These are phyloP conservation scores for Neurospora sp. DNA, from an alignment of 2,329 filamentous ascomycete genomes.

Conservation along the genomic window DNA sequence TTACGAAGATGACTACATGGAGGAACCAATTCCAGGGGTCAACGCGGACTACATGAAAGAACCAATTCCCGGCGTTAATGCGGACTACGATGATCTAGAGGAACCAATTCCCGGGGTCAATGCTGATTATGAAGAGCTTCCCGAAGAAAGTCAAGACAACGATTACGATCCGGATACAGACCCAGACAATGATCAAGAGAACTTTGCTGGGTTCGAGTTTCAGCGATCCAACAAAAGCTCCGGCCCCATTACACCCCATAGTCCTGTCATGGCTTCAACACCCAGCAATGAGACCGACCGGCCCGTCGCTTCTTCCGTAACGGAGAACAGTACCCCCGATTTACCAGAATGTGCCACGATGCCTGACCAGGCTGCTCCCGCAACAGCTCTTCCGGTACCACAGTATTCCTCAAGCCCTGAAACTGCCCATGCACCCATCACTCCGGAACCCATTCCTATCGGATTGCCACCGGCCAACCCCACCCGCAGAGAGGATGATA, in stretches of 20 bases:
- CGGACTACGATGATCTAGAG: constrained; percentile 53
- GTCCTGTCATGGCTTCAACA: constrained; percentile 36
- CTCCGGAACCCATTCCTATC: background rate
- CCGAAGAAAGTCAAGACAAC: constrained; percentile 8
- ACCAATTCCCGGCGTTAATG: background rate
- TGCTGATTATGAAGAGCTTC: constrained; percentile 20
- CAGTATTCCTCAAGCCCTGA: background rate
- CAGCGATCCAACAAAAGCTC: constrained; percentile 44
- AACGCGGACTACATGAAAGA: constrained; percentile 28
- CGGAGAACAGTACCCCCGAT: constrained; percentile 33
- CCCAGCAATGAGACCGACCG: constrained; percentile 46
- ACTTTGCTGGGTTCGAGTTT: constrained; percentile 51
- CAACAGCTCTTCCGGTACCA: background rate
- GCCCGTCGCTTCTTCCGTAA: constrained; percentile 46
- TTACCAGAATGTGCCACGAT: constrained; percentile 6
- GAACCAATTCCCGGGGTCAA: constrained; percentile 53
- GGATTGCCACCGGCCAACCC: background rate
- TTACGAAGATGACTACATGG: constrained; percentile 34
- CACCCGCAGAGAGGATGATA: constrained; percentile 26
- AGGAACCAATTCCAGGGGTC: constrained; percentile 50
- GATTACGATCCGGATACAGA: constrained; percentile 27
- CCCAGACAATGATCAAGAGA: constrained; percentile 47
- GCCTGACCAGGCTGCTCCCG: background rate
- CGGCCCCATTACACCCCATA: constrained; percentile 38
- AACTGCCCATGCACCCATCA: background rate